These are phyloP conservation scores for Chaetomium olivaceum DNA, from an alignment of 2,329 filamentous ascomycete species.

Conservation along the genomic window DNA sequence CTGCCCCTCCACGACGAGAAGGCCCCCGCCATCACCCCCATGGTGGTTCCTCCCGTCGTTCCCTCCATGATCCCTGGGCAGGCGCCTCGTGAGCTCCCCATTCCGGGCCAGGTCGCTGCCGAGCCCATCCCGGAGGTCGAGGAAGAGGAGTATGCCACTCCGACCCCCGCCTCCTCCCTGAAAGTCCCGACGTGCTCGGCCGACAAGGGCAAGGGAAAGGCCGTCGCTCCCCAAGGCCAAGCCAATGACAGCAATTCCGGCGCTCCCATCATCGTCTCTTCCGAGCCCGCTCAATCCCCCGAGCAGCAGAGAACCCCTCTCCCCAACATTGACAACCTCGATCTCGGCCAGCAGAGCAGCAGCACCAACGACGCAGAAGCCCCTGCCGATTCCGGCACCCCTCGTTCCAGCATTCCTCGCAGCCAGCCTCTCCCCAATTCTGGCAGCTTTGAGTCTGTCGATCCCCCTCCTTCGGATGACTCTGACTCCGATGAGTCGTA, in stretches of 20 bases:
- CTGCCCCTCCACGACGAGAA: conserved; percentile 21
- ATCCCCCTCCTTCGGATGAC: neutral
- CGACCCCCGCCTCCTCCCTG: conserved; percentile 2
- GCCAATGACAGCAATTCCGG: neutral
- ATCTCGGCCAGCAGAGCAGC: conserved; percentile 1
- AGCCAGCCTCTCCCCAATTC: conserved; percentile 16
- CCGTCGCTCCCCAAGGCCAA: neutral
- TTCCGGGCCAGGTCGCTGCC: neutral
- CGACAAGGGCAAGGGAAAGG: conserved; percentile 23
- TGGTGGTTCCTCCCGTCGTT: neutral
- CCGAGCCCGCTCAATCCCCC: neutral
- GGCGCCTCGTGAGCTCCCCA: conserved; percentile 6
- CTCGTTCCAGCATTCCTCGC: conserved; percentile 20
- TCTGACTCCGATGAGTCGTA: neutral
- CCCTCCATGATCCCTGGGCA: neutral
- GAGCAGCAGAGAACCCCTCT: neutral
- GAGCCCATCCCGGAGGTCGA: conserved; percentile 2
- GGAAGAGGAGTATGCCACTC: neutral
- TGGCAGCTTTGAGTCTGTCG: conserved; percentile 12
- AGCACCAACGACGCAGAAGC: neutral
- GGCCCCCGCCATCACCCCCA: conserved; percentile 8
- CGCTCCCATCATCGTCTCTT: neutral
- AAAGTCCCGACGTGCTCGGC: conserved; percentile 1
- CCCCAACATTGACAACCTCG: conserved; percentile 7
- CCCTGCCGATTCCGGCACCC: conserved; percentile 4